A percentile compares a stretch with the other conserved stretches of the same genome.
These are phyloP conservation scores for Ceratobasidium papillatum DNA, from an alignment of 1,284 basidiomycete genomes.

Conservation along the genomic window DNA sequence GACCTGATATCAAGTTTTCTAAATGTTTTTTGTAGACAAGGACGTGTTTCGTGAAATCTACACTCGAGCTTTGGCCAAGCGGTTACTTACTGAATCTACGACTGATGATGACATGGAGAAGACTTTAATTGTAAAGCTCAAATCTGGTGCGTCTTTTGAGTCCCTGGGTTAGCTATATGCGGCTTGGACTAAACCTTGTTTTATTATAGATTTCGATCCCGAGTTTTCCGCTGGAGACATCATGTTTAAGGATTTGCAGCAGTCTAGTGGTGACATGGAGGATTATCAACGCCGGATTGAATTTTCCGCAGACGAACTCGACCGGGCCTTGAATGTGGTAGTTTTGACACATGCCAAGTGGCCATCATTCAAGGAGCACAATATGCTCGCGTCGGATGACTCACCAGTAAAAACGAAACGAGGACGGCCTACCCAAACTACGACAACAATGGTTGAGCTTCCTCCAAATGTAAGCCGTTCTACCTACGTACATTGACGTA, in stretches of 20 bases:
- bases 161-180: background rate
- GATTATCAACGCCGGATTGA: slow-evolving; percentile 60
- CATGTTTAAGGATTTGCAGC: slow-evolving; percentile 87
- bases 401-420: background rate
- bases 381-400: slow-evolving; percentile 56
- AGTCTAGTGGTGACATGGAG: slow-evolving; percentile 73
- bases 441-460: slow-evolving; percentile 55
- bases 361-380: slow-evolving; percentile 62
- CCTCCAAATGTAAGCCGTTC: slow-evolving; percentile 59
- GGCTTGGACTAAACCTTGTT: background rate
- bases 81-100: slow-evolving; percentile 84
- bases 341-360: slow-evolving; percentile 79
- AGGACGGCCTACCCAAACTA: background rate
- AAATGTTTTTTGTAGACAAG: slow-evolving; percentile 63
- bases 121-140: slow-evolving; percentile 86
- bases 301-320: slow-evolving; percentile 42
- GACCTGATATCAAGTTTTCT: background rate
- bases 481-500: background rate
- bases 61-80: slow-evolving; percentile 87
- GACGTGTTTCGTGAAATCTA: slow-evolving; percentile 97
- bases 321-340: slow-evolving; percentile 64
- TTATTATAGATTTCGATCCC: slow-evolving; percentile 77
- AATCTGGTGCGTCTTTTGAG: slow-evolving; percentile 68
- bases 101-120: slow-evolving; percentile 94
- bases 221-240: slow-evolving; percentile 88